Percentiles rank a stretch among this genome's conserved stretches.
Evolutionary conservation across 164 flowering plant species (phyloP).

Genomic region (Macadamia integrifolia): DNA sequence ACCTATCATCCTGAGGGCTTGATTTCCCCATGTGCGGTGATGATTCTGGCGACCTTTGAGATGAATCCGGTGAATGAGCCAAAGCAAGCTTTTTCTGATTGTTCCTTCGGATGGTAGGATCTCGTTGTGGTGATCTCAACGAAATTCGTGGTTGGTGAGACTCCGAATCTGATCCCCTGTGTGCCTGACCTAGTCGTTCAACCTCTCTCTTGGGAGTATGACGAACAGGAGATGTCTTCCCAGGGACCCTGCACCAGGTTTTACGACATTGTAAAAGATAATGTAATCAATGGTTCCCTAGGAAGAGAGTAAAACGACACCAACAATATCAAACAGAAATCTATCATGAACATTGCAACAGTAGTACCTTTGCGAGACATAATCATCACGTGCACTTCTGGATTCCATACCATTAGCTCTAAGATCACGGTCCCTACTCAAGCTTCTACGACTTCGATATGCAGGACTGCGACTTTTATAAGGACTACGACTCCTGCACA

Average conservation of each 20-base stretch:
- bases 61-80: slow-evolving; percentile 32
- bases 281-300: neutral
- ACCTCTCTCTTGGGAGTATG: slow-evolving; percentile 20
- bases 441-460: slow-evolving; percentile 20
- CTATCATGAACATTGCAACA: neutral
- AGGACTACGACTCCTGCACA: slow-evolving; percentile 28
- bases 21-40: slow-evolving; percentile 25
- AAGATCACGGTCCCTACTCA: slow-evolving; percentile 25
- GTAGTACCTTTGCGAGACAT: slow-evolving; percentile 22
- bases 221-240: slow-evolving; percentile 32
- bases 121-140: slow-evolving; percentile 54
- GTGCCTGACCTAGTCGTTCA: slow-evolving; percentile 19
- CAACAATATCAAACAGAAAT: neutral
- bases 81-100: slow-evolving; percentile 16
- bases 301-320: neutral
- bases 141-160: slow-evolving; percentile 31
- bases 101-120: slow-evolving; percentile 18
- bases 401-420: slow-evolving; percentile 21
- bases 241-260: slow-evolving; percentile 23
- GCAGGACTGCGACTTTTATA: slow-evolving; percentile 19
- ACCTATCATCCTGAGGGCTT: slow-evolving; percentile 42
- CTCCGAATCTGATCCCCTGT: slow-evolving; percentile 18
- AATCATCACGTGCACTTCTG: slow-evolving; percentile 17
- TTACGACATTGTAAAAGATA: neutral
- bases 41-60: slow-evolving; percentile 33